A percentile compares a stretch with the other conserved stretches of the same genome.
These are phyloP conservation scores for Suillus alpinus DNA, from an alignment of 768 basidiomycete species.

Conservation along the genomic window DNA sequence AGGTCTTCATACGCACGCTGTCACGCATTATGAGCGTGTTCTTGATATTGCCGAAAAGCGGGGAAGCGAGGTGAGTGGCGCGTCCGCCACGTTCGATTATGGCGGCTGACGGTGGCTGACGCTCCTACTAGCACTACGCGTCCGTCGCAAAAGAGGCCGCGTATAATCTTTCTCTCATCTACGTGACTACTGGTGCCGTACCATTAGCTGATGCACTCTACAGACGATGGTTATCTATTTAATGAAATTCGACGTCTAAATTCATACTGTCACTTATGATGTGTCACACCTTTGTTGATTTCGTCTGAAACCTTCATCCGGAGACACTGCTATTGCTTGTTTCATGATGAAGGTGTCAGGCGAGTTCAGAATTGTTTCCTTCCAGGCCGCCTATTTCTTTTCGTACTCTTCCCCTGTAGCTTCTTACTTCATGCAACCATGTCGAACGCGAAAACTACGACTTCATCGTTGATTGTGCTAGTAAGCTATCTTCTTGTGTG, in stretches of 20 bases:
- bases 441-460: slow-evolving; percentile 5
- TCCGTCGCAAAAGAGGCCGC: slow-evolving; percentile 75
- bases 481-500: slow-evolving; percentile 2
- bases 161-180: slow-evolving; percentile 84
- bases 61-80: slow-evolving; percentile 28
- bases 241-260: slow-evolving; percentile 13
- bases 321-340: neutral
- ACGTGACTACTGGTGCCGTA: slow-evolving; percentile 72
- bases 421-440: slow-evolving; percentile 8
- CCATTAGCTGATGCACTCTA: slow-evolving; percentile 69
- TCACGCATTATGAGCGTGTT: slow-evolving; percentile 79
- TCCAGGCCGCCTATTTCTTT: neutral
- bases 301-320: neutral
- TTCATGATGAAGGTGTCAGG: neutral
- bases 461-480: slow-evolving; percentile 15
- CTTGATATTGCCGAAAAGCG: slow-evolving; percentile 56
- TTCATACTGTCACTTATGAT: neutral
- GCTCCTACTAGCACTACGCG: slow-evolving; percentile 37
- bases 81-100: neutral
- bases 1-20: slow-evolving; percentile 83
- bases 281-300: neutral
- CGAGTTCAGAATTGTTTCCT: neutral
- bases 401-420: neutral
- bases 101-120: neutral
- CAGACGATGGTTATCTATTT: slow-evolving; percentile 81